Evolutionary conservation across 2,329 filamentous ascomycete species (phyloP), one percentile per base, ranked within the genome.

Genomic region (Diaporthe sp.): DNA sequence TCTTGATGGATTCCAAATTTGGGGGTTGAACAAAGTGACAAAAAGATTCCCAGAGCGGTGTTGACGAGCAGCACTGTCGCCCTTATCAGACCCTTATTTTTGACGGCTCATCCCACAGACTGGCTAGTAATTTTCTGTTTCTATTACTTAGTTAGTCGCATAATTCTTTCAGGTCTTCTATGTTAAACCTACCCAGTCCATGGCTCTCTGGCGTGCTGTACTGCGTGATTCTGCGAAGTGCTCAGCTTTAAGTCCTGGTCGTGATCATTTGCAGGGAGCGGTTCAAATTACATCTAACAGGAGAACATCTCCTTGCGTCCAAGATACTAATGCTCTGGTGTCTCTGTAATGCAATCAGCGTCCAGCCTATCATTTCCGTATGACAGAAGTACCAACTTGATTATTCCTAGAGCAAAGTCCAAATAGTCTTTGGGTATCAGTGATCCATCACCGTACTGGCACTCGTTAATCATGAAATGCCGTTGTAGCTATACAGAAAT

Each of bases 151-250:
- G 9, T 50, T 22, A 66, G 40, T 33, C 6, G 19, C 10, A 4
- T 4, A 0, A 2, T 9, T 1, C 17, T 15, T 2, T n/a, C n/a
- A n/a, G n/a, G 12, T 17, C 0, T 1, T 17, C 3, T n/a, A 1
- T 8, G 4, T 0, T 3, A n/a, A 15, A 35, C 40, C 35, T 33
- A 50, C 61, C 61, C 42, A 4, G 42, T 50, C 61, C 42, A 50
- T 0, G 61, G 42, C 28, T 66, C 42, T 50, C 42, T 38, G 19
- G 61, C 61, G n/a, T 66, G 42, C 22, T 66, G 61, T 17, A 66
- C 25, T 9, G 61, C 42, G 30, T 50, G 61, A 25, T 35, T 66
- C 61, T 50, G 13, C 13, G 19, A 30, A 9, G 9, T 9, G 12
- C 3, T 66, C 12, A 17, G 12, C 4, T 13, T 15, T 38, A 9